Percentiles rank a stretch among this genome's conserved stretches.
phyloP scores from a whole-genome alignment of 306 rosid genomes.

The Echinosophora koreensis region DNA sequence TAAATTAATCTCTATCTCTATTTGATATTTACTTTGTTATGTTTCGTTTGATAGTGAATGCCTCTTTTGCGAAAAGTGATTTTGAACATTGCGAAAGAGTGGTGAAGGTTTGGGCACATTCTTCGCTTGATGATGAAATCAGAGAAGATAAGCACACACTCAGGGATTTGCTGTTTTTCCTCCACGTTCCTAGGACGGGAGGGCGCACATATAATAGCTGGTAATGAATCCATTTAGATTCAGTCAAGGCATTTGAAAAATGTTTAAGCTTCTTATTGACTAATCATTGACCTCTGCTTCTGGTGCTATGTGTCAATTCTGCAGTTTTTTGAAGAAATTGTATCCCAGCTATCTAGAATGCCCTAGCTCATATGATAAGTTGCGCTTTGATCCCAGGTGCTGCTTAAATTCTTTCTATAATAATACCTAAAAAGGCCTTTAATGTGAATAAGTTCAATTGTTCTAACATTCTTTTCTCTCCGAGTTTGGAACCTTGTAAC shows the following conservation, averaged over 20 bases:
- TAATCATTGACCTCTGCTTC: slow-evolving; percentile 42
- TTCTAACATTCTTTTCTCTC: slow-evolving; percentile 3
- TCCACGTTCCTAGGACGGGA: slow-evolving; percentile 96
- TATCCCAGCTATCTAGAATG: slow-evolving; percentile 82
- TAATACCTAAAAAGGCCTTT: slow-evolving; percentile 25
- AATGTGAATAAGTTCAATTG: neutral
- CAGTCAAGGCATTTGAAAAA: slow-evolving; percentile 6
- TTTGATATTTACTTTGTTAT: slow-evolving; percentile 15
- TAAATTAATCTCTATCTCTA: slow-evolving; percentile 16
- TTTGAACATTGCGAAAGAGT: slow-evolving; percentile 72
- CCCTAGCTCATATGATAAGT: slow-evolving; percentile 94
- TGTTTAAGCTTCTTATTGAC: neutral
- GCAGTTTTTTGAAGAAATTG: slow-evolving; percentile 89
- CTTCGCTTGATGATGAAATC: slow-evolving; percentile 68
- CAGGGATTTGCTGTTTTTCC: slow-evolving; percentile 85
- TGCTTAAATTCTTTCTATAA: slow-evolving; percentile 27
- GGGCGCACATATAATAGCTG: slow-evolving; percentile 93
- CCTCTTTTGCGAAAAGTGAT: slow-evolving; percentile 52
- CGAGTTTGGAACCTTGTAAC: slow-evolving; percentile 25
- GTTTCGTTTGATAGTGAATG: slow-evolving; percentile 61
- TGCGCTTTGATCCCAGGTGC: slow-evolving; percentile 97
- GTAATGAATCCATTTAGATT: slow-evolving; percentile 48
- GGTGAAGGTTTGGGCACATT: slow-evolving; percentile 76
- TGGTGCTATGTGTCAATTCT: slow-evolving; percentile 40
- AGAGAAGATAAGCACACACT: slow-evolving; percentile 73